Evolutionary conservation across 2,329 filamentous ascomycete genomes (phyloP), one percentile per base, ranked within the genome.

Genomic region (Neopestalotiopsis rosae): DNA sequence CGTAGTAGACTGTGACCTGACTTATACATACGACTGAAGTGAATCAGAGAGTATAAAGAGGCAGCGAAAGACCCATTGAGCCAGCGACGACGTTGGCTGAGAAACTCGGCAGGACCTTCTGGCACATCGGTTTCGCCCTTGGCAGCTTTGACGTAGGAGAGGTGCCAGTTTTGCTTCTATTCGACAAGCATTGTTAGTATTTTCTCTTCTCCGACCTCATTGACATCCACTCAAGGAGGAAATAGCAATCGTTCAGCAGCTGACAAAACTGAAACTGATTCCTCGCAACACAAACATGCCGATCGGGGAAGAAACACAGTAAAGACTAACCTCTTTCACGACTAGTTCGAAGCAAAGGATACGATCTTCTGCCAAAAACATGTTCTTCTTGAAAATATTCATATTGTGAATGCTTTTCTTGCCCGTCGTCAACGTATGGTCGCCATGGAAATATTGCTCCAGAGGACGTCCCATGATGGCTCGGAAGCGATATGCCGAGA

Each of bases 351-450:
- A 99, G 87, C 96, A 99, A 65, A 99, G 89, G 86, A 99, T 99
- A 90, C 96, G 94, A 91, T 99, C 96, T 85, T 99, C 96, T 83
- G 96, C 96, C 90, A 99, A 95, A 89, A 98, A 99, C 96, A 99
- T 98, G 90, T 99, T 99, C 91, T 98, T 98, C 87, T 98, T 98
- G 93, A 99, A 99, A 81, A 99, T 98, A 85, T 98, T 98, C 96
- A 98, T 98, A 76, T 95, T 95, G 79, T 99, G 96, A 75, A 99
- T 98, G 89, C 96, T 96, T 89, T 99, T 99, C 86, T 97, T 97
- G 76, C 95, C 95, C 68, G 98, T 96, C 69, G 96, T 97, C 42
- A 98, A 88, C 0, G 96, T 98, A 83, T 98, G 96, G 79, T 99
- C 96, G 88, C 96, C 96, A 81, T 98, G 96, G 90, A 99, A 99